Percentiles rank a stretch among this genome's conserved stretches.
phyloP scores from a whole-genome alignment of 139 green algal genomes.

The Dunaliella sp. region DNA sequence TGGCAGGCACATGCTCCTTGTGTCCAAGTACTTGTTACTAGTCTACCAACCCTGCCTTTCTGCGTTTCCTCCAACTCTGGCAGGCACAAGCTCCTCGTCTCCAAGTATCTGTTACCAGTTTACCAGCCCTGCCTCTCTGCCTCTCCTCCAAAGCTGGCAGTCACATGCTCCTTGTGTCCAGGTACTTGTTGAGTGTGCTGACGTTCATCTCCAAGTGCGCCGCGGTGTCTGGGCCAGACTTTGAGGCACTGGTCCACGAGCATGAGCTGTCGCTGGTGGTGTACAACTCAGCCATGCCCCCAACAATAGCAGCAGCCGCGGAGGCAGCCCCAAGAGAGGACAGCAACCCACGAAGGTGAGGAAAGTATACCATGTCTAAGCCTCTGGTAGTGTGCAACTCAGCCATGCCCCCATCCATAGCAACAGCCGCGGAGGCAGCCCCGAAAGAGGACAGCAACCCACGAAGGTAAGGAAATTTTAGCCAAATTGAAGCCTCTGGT shows the following conservation, averaged over 20 bases:
- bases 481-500: too few relatives aligned
- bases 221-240: constrained; percentile 28
- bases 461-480: neutral
- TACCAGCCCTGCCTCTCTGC: too few relatives aligned
- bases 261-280: neutral
- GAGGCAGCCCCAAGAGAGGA: neutral
- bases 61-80: too few relatives aligned
- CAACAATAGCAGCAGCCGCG: neutral
- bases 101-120: too few relatives aligned
- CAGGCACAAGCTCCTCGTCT: too few relatives aligned
- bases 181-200: constrained; percentile 49
- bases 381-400: neutral
- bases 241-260: constrained; percentile 37
- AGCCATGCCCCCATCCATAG: neutral
- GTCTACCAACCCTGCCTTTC: too few relatives aligned
- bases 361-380: too few relatives aligned
- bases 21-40: too few relatives aligned
- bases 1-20: too few relatives aligned
- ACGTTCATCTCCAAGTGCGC: constrained; percentile 59
- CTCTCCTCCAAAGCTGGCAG: too few relatives aligned
- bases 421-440: neutral
- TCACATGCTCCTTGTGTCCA: constrained; percentile 22
- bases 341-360: neutral
- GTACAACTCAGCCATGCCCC: neutral
- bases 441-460: neutral